Evolutionary conservation across 805 yeast genomes (phyloP).

Genomic region (Saccharomyces jurei): DNA sequence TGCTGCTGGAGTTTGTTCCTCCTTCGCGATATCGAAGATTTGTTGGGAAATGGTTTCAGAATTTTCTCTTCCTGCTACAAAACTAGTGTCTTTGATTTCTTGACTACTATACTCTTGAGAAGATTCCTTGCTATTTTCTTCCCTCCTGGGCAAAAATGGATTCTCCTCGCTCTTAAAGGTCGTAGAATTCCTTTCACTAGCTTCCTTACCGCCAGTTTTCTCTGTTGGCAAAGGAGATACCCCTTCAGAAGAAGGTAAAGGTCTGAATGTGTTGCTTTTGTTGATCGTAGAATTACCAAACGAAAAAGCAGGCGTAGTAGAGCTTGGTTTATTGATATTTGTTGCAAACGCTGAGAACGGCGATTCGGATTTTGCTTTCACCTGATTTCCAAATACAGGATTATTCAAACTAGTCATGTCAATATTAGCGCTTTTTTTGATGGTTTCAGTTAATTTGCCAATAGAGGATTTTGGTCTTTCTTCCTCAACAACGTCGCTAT

Average conservation of each 20-base stretch:
- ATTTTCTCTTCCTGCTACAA: neutral
- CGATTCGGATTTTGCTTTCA: slow-evolving; percentile 6
- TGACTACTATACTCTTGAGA: neutral
- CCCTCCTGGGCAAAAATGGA: neutral
- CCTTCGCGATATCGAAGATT: neutral
- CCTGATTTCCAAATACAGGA: neutral
- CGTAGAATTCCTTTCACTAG: neutral
- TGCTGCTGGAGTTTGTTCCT: neutral
- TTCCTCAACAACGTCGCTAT: neutral
- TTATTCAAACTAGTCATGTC: slow-evolving; percentile 6
- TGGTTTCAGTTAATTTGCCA: slow-evolving; percentile 20
- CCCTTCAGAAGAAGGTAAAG: neutral
- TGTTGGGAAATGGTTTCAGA: neutral
- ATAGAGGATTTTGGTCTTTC: slow-evolving; percentile 7
- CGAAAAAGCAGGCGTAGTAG: slow-evolving; percentile 2
- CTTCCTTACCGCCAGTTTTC: neutral
- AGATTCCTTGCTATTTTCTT: neutral
- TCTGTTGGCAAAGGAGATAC: neutral
- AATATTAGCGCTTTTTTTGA: slow-evolving; percentile 23
- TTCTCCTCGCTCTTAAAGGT: neutral
- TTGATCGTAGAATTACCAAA: neutral
- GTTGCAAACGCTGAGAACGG: slow-evolving; percentile 23
- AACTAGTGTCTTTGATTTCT: neutral
- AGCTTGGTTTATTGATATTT: slow-evolving; percentile 12
- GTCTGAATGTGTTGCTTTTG: neutral